phyloP scores from a whole-genome alignment of 2,329 filamentous ascomycete genomes.

The Diaporthe sp. region DNA sequence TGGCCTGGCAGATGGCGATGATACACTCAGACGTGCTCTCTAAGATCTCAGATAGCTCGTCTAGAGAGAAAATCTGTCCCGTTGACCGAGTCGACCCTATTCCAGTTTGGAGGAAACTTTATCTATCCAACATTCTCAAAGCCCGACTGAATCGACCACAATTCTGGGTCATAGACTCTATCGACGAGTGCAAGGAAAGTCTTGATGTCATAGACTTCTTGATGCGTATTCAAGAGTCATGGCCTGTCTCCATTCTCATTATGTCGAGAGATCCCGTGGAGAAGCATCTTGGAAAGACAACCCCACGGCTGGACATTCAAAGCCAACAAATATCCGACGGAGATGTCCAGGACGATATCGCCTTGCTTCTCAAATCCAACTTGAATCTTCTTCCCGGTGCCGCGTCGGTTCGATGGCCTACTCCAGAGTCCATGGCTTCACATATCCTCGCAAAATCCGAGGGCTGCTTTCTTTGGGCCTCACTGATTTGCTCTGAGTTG shows the following conservation, averaged over 20 bases:
- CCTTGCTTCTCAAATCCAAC: slow-evolving; percentile 39
- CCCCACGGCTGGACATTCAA: slow-evolving; percentile 32
- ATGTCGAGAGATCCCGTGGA: slow-evolving; percentile 40
- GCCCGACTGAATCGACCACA: slow-evolving; percentile 38
- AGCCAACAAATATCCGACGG: slow-evolving; percentile 39
- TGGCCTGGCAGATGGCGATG: slow-evolving; percentile 46
- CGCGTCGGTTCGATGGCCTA: slow-evolving; percentile 24
- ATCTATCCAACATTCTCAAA: slow-evolving; percentile 39
- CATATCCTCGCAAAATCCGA: slow-evolving; percentile 40
- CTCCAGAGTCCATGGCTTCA: slow-evolving; percentile 29
- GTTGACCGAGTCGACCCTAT: slow-evolving; percentile 40
- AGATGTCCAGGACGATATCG: slow-evolving; percentile 40
- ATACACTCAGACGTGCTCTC: slow-evolving; percentile 38
- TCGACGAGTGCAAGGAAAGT: slow-evolving; percentile 44
- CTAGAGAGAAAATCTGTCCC: slow-evolving; percentile 24
- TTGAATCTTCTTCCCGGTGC: slow-evolving; percentile 37
- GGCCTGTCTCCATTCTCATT: slow-evolving; percentile 42
- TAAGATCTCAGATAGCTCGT: slow-evolving; percentile 23
- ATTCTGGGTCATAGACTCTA: slow-evolving; percentile 46
- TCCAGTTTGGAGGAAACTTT: slow-evolving; percentile 42
- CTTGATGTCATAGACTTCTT: slow-evolving; percentile 41
- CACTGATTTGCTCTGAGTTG: slow-evolving; percentile 41
- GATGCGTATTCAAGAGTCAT: slow-evolving; percentile 37
- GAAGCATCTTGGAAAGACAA: slow-evolving; percentile 5
- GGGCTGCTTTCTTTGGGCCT: slow-evolving; percentile 46